A percentile compares a stretch with the other conserved stretches of the same genome.
Evolutionary conservation across 2,329 filamentous ascomycete species (phyloP).

Genomic region (Teratosphaeria pseudoeucalypti): DNA sequence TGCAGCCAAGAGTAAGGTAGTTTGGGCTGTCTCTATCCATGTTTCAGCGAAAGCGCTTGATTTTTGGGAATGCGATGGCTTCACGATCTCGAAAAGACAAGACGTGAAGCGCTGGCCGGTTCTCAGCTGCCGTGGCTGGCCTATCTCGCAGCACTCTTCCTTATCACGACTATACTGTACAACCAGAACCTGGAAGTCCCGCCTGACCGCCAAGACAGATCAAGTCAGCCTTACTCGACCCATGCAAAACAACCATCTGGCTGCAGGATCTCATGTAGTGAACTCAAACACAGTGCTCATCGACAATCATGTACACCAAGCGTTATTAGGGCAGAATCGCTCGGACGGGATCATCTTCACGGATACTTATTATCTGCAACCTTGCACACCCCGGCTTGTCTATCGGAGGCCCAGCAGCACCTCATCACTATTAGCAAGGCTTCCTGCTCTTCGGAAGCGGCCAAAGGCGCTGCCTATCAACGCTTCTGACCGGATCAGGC

Average conservation of each 20-base stretch:
- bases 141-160: neutral
- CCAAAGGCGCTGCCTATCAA: neutral
- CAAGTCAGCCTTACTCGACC: neutral
- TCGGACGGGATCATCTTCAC: neutral
- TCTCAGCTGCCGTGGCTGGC: neutral
- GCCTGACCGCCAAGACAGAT: neutral
- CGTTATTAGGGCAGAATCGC: neutral
- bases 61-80: too few species aligned
- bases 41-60: too few species aligned
- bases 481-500: neutral
- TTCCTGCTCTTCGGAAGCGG: neutral
- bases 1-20: too few species aligned
- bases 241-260: neutral
- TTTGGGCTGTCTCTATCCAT: too few species aligned
- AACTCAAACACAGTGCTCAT: neutral
- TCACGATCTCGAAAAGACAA: too few species aligned
- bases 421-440: neutral
- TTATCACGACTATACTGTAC: neutral
- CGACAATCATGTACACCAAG: neutral
- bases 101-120: neutral
- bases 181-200: neutral
- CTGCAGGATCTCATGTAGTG: neutral
- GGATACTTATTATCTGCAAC: neutral
- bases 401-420: neutral
- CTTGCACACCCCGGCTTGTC: neutral